Base-by-base conservation (phyloP, 768 basidiomycete genomes). In the Pleurotus djamor region DNA sequence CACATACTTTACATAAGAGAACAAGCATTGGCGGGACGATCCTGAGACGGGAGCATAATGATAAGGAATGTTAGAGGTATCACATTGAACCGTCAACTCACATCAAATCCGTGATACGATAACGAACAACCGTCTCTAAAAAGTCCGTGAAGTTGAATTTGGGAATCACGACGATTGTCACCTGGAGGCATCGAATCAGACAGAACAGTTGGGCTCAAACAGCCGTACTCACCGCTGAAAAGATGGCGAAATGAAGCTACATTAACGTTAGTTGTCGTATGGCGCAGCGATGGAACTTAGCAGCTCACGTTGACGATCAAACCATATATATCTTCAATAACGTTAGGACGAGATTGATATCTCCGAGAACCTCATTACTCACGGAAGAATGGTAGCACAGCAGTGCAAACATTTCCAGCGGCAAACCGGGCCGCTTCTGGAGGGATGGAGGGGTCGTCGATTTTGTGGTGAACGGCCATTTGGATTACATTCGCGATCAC, bases 401-500 rank as follows among this genome's bases (percentile, higher is more conserved):
- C 77, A 35, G 76, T 66, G 4, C 67, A 67, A 5, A 75, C 72
- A 61, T 82, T 79, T 0, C 83, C 83, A 9, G 75, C 16, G 33
- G 70, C 67, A 52, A 72, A 77, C 16, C 77, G 67, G 60, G 64
- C 69, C 47, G 69, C 54, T 34, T 78, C 74, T 65, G 71, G 69
- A 6, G 71, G 61, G 33, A 63, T 35, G 4, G 37, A 14, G 28
- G 56, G 56, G 28, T 74, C 65, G 21, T 69, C 66, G 0, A 71
- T 59, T 50, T 69, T 69, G 57, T 72, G 64, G 47, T 71, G 72
- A n/a, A 69, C 34, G 0, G 75, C 76, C 66, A 70, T 72, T 63
- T 79, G 78, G 16, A 80, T 45, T 5, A 76, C 65, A 50, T 80
- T 83, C 3, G 71, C 65, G 13, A 86, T 82, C 13, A 79, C 72